Conservation (phyloP, 371 early-diverging fungal genomes). For the Blakeslea trispora region DNA sequence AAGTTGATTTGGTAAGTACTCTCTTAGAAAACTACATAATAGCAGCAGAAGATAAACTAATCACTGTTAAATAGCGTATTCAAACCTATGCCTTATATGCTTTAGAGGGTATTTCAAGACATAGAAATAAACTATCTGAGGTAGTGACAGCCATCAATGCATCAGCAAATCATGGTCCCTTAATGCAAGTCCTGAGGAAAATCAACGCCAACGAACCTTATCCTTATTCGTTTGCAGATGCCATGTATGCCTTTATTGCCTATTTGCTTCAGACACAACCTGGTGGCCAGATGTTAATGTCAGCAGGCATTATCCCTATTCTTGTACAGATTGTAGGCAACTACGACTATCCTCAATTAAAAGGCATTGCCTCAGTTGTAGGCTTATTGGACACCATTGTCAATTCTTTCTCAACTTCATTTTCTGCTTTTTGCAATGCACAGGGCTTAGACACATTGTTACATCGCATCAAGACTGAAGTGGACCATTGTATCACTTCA, state of each 20-base stretch:
- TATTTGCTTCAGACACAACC: slow-evolving; percentile 77
- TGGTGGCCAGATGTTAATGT: slow-evolving; percentile 89
- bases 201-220: slow-evolving; percentile 56
- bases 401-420: slow-evolving; percentile 74
- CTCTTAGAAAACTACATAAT: no score
- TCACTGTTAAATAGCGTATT: slow-evolving; percentile 47
- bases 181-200: slow-evolving; percentile 80
- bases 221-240: slow-evolving; percentile 81
- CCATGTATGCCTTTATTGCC: slow-evolving; percentile 77
- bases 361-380: slow-evolving; percentile 72
- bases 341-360: slow-evolving; percentile 51
- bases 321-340: slow-evolving; percentile 66
- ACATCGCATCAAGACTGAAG: slow-evolving; percentile 66
- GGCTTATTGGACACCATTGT: slow-evolving; percentile 81
- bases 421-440: slow-evolving; percentile 79
- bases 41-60: neutral
- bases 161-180: slow-evolving; percentile 90
- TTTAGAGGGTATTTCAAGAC: slow-evolving; percentile 81
- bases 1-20: slow-evolving; percentile 27
- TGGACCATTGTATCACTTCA: no score
- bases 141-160: slow-evolving; percentile 88
- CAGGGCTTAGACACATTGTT: slow-evolving; percentile 82
- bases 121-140: slow-evolving; percentile 75
- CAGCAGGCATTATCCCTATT: slow-evolving; percentile 86
- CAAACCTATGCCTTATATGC: slow-evolving; percentile 81